These are phyloP conservation scores for Ustilago xerochloae DNA, from an alignment of 1,284 basidiomycete genomes.

Conservation along the genomic window DNA sequence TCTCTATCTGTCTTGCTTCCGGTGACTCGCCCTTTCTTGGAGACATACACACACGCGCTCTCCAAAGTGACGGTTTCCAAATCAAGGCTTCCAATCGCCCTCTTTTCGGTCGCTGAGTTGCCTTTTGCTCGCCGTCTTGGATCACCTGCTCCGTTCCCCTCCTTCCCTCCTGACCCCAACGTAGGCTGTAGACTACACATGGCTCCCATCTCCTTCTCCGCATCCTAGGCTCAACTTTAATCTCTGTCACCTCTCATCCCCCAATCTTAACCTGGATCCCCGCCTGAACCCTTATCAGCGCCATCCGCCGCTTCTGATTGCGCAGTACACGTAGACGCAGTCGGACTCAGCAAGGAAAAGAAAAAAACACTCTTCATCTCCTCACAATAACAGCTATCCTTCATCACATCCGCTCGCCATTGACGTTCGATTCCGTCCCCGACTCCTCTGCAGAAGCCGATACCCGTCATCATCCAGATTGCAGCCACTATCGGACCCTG, in stretches of 20 bases:
- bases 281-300: background rate
- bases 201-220: background rate
- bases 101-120: background rate
- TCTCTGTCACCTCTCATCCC: background rate
- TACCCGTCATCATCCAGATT: no score
- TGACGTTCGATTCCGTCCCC: no score
- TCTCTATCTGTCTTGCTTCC: background rate
- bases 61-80: background rate
- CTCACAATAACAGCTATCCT: background rate
- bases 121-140: background rate
- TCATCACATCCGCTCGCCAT: no score
- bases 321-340: slow-evolving; percentile 1
- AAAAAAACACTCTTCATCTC: background rate
- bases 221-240: background rate
- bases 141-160: background rate
- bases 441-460: no score
- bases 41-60: no score
- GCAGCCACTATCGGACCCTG: background rate
- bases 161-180: background rate
- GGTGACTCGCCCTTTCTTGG: no score
- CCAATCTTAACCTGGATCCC: background rate
- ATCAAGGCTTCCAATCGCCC: background rate
- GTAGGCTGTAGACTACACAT: background rate
- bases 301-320: slow-evolving; percentile 3
- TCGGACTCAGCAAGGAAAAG: no score